Evolutionary conservation across 352 stramenopile species (phyloP), one percentile per base, ranked within the genome.

Genomic region (Globisporangium paroecandrum): DNA sequence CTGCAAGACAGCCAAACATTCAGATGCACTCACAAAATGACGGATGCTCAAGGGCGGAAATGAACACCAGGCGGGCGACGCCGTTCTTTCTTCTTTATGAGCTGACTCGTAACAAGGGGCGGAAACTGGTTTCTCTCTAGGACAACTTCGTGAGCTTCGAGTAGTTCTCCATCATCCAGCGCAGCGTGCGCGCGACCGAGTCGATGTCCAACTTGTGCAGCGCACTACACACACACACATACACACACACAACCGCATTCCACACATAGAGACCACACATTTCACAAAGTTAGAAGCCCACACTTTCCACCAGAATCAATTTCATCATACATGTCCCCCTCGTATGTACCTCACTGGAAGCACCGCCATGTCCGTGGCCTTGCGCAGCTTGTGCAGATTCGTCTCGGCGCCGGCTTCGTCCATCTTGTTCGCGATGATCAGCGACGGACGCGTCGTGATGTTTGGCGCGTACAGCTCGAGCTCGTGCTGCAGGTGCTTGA

Each of bases 351-450:
- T 95, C 65, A 94, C 79, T 62, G 88, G 88, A 65, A 96, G 77
- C 8, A 96, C 77, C 18, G 85, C 79, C 54, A 96, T 68, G 72
- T 94, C 81, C 0, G 85, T 94, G 15, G 76, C 76, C 38, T 92
- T 74, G 13, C 85, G 79, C 18, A 96, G 69, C 49, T 85, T 90
- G 59, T 86, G 77, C 56, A 96, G 65, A 61, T 94, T 94, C 58
- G 79, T 81, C 74, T 94, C 88, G n/a, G 88, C 86, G 3, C 85
- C 86, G 74, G 58, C 25, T 53, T 87, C 85, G 74, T 97, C 89
- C 86, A 97, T 97, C 67, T 97, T 97, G 79, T 97, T 97, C 12
- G 89, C 89, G 46, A 94, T 75, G 54, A 97, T 89, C 49, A 97
- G 72, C 25, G 89, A 95, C 61, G 89, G 89, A 4, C 88, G 82